Conservation (phyloP, 2,329 filamentous ascomycete genomes). For the Escovopsis weberi region DNA sequence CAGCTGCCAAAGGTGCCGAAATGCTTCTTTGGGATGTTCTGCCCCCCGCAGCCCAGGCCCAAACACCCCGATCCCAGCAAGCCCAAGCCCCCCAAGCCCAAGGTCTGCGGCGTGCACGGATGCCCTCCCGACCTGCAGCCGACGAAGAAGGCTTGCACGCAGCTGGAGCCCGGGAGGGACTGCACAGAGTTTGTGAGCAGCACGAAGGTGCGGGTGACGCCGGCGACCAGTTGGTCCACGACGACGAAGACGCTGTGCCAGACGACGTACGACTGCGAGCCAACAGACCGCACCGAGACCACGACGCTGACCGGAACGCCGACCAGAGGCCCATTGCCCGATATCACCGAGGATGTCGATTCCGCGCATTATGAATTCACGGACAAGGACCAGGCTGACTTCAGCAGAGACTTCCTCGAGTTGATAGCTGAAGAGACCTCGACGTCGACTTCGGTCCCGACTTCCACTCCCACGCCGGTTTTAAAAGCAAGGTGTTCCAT, state of each 20-base stretch:
- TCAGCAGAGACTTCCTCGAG: too few species aligned
- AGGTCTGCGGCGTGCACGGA: background rate
- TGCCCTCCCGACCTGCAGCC: slow-evolving; percentile 1
- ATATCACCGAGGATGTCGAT: too few species aligned
- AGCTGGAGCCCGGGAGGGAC: background rate
- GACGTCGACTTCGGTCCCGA: background rate
- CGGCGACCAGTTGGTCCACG: slow-evolving; percentile 1
- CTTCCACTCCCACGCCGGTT: background rate
- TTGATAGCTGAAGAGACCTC: background rate
- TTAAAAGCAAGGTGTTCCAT: background rate
- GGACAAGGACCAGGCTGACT: too few species aligned
- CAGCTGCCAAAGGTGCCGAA: background rate
- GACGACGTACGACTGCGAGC: slow-evolving; percentile 3
- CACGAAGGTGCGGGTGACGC: background rate
- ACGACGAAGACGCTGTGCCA: slow-evolving; percentile 3
- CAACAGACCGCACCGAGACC: slow-evolving; percentile 1
- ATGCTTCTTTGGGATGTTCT: too few species aligned
- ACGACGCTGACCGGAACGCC: slow-evolving; percentile 1
- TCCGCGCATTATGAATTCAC: too few species aligned
- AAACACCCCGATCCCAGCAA: too few species aligned
- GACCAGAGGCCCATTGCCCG: too few species aligned
- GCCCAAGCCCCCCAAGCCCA: too few species aligned
- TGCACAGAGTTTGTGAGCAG: slow-evolving; percentile 3
- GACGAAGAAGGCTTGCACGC: slow-evolving; percentile 1
- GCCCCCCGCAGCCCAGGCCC: too few species aligned